Base-by-base conservation (phyloP, 345 rosid genomes). In the Abelmoschus esculentus region DNA sequence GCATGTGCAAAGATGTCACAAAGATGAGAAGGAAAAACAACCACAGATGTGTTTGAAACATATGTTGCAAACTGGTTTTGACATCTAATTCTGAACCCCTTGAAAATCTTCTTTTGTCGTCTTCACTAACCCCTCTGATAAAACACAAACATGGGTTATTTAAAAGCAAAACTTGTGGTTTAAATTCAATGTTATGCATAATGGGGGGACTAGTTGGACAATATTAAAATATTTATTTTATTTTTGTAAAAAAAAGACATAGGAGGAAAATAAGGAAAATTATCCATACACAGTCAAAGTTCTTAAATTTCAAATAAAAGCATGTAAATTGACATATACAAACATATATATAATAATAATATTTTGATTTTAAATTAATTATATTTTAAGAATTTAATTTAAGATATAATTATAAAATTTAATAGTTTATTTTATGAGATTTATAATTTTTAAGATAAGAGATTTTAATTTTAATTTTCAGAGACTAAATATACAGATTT, bases 61-160 rank as follows among this genome's bases (percentile, higher is more conserved):
- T 29, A 47, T 40, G 62, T 71, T 54, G 61, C 64, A 69, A 49
- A 28, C n/a, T 18, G 65, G 50, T 78, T 78, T 74, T 69, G 38
- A 13, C 18, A 61, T 73, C 67, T 62, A 54, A 34, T 56, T 47
- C 14, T 26, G 47, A 34, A 72, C 55, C 11, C 59, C 56, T 47
- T 54, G 58, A 42, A 54, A 54, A 54, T 19, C 58, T 8, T 38
- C 46, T 18, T 54, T 54, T 54, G 28, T 57, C 34, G n/a, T 26
- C 34, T 57, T 57, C 61, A 11, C 13, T 14, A 49, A 12, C 13
- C 1, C 28, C n/a, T 26, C 34, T 12, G 54, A 15, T 73, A 50
- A 7, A 50, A 32, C 29, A 47, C 14, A 31, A 70, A 49, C 29
- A 7, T 44, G 61, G 44, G 18, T 53, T 65, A 63, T 72, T 61